Base-by-base conservation (phyloP, 2,329 filamentous ascomycete genomes). In the Cladophialophora psammophila region DNA sequence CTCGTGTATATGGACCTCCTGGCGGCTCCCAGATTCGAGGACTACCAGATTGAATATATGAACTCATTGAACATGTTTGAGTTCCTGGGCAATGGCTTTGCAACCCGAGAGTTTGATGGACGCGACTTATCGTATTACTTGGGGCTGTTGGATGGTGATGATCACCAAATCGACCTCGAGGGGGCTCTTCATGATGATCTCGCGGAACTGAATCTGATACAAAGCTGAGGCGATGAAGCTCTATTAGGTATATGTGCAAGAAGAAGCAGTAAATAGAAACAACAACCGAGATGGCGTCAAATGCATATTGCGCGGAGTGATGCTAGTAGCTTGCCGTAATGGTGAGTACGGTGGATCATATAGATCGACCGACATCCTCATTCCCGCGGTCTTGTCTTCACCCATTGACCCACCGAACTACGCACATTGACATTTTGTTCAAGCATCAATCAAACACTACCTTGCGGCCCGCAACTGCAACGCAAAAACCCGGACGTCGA, bases 121-220 rank as follows among this genome's bases (percentile, higher is more conserved):
- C 76, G 80, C 62, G 81, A 83, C 73, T 77, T 82, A 26, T 82
- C 80, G 45, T 76, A 80, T 70, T 83, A 83, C 53, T 40, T 71
- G 5, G 69, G 68, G 36, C 32, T 70, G 32, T 52, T 68, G 18
- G 54, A 70, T n/a, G 61, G 48, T 9, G 62, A 61, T 5, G 68
- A 70, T 45, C 63, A 65, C 13, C 65, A 68, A 55, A 63, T 70
- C 31, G 62, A 70, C 54, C 54, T 70, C 26, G 68, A 70, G 40
- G 65, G 52, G 13, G 60, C 59, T 13, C 38, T 67, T 42, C 65
- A 67, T 52, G 65, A 67, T n/a, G 65, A 67, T 35, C 65, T 67
- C n/a, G 54, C 48, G 31, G 54, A 63, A 18, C 48, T 61, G 59
- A 53, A 42, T 55, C 42, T 67, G 36, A 58, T 67, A 50, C 65